These are phyloP conservation scores for Inga oerstediana DNA, from an alignment of 306 rosid species.

Conservation along the genomic window DNA sequence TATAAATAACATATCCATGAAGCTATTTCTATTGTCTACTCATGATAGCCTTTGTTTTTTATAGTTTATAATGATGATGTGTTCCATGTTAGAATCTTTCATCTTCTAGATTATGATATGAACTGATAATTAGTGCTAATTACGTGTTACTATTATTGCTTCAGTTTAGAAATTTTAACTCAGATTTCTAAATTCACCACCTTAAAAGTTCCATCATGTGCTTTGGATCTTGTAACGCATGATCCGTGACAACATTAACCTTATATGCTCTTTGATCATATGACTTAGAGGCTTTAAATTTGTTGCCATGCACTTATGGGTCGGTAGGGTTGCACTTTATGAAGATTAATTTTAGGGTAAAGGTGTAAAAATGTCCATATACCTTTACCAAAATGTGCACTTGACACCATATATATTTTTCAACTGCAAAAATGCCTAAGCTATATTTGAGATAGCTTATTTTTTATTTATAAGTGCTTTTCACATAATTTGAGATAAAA, in stretches of 20 bases:
- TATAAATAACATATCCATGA: background rate
- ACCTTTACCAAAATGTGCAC: no score
- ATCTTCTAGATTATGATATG: constrained; percentile 14
- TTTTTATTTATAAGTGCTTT: no score
- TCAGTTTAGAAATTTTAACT: constrained; percentile 16
- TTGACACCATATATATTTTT: no score
- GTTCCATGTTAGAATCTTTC: background rate
- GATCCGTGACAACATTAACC: constrained; percentile 18
- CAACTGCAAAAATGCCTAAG: no score
- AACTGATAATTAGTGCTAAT: background rate
- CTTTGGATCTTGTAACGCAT: background rate
- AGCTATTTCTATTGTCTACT: constrained; percentile 7
- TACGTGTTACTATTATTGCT: constrained; percentile 15
- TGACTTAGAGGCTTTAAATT: background rate
- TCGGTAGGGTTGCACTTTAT: background rate
- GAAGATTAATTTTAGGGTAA: constrained; percentile 4
- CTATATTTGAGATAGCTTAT: no score
- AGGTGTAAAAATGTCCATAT: no score
- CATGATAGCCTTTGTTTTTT: background rate
- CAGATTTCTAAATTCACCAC: background rate
- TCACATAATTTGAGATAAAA: no score
- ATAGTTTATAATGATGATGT: constrained; percentile 22
- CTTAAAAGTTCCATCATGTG: constrained; percentile 20
- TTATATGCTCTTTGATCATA: constrained; percentile 20
- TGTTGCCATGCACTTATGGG: constrained; percentile 16